A percentile compares a stretch with the other conserved stretches of the same genome.
phyloP scores from a whole-genome alignment of 192 early-diverging fungal genomes.

The Backusella sp. region DNA sequence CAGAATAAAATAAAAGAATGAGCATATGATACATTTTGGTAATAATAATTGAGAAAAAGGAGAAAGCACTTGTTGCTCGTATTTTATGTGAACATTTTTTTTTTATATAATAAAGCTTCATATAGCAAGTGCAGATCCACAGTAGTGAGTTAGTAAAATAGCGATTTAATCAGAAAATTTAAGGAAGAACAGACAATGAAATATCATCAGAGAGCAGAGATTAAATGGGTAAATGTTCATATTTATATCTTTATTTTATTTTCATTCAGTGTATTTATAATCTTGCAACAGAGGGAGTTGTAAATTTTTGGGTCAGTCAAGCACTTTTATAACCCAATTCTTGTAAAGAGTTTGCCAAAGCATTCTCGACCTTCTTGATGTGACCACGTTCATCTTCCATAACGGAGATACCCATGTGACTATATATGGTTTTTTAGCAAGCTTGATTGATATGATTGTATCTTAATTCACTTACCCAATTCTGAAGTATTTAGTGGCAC shows the following conservation, averaged over 20 bases:
- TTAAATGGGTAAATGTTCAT: background rate
- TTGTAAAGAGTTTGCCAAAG: constrained; percentile 55
- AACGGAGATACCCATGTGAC: constrained; percentile 84
- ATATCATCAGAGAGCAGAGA: no score
- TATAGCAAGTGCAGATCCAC: no score
- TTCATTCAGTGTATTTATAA: background rate
- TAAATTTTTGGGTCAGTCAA: background rate
- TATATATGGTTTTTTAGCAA: background rate
- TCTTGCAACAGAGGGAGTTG: background rate
- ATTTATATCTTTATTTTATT: background rate
- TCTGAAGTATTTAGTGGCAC: constrained; percentile 91
- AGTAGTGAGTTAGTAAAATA: no score
- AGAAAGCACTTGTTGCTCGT: no score
- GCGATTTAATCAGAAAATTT: no score
- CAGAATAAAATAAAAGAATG: no score
- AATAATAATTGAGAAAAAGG: no score
- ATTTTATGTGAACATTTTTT: no score
- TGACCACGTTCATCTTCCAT: constrained; percentile 55
- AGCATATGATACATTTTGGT: no score
- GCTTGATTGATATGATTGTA: background rate
- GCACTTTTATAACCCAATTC: constrained; percentile 40
- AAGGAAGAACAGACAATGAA: no score
- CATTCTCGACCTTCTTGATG: constrained; percentile 63
- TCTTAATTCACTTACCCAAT: constrained; percentile 54
- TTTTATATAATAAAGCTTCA: no score